Percentiles rank a stretch among this genome's conserved stretches.
These are phyloP conservation scores for Corinectria fuckeliana DNA, from an alignment of 2,329 filamentous ascomycete species.

Conservation along the genomic window DNA sequence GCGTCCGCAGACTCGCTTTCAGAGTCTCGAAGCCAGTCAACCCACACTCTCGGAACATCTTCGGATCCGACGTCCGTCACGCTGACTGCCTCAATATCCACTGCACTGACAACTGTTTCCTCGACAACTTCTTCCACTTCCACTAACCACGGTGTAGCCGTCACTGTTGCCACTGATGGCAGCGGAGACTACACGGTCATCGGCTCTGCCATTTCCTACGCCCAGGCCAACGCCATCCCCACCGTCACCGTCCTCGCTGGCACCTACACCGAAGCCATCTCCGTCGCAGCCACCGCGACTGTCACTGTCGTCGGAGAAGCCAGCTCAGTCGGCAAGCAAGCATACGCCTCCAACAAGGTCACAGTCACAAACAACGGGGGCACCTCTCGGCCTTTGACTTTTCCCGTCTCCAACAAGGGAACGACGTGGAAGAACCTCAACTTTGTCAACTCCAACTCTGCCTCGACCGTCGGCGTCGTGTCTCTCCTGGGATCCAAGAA, in stretches of 20 bases:
- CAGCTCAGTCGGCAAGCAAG: constrained; percentile 39
- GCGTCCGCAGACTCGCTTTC: neutral
- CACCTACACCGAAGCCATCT: constrained; percentile 52
- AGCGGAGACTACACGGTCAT: constrained; percentile 54
- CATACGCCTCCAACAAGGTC: constrained; percentile 14
- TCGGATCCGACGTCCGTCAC: neutral
- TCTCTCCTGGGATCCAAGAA: constrained; percentile 25
- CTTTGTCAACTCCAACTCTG: constrained; percentile 23
- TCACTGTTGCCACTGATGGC: constrained; percentile 53
- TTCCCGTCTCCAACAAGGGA: constrained; percentile 7
- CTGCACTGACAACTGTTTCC: neutral
- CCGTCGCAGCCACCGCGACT: constrained; percentile 47
- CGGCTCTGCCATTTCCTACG: constrained; percentile 50
- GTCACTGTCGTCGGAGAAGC: constrained; percentile 50
- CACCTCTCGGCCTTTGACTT: constrained; percentile 8
- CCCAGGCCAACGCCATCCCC: constrained; percentile 46
- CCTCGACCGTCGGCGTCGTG: constrained; percentile 2
- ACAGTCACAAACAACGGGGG: constrained; percentile 23
- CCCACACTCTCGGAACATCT: neutral
- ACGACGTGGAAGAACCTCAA: constrained; percentile 29
- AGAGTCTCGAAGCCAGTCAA: neutral
- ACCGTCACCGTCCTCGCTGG: constrained; percentile 53
- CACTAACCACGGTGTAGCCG: constrained; percentile 34
- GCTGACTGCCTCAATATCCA: neutral
- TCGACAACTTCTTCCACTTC: constrained; percentile 13